Conservation (phyloP, 192 early-diverging fungal species). For the Phlyctochytrium planicorne region DNA sequence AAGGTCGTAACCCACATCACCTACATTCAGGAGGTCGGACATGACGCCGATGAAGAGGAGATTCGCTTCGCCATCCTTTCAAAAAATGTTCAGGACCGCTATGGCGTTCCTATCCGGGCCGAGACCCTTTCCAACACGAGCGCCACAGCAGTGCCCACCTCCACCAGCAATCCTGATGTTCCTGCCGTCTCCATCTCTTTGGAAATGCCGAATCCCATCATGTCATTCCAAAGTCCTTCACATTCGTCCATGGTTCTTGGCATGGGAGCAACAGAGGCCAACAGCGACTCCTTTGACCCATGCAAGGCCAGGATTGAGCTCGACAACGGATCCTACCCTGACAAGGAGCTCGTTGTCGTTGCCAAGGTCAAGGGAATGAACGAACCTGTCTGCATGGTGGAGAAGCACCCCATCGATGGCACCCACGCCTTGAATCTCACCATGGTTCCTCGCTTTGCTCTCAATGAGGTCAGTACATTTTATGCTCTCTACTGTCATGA, state of each 20-base stretch:
- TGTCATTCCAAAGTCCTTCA: conserved; percentile 44
- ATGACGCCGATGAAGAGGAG: conserved; percentile 45
- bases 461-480: not conserved
- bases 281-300: conserved; percentile 16
- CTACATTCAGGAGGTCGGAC: conserved; percentile 48
- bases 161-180: not conserved
- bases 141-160: not conserved
- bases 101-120: conserved; percentile 24
- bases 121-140: conserved; percentile 1
- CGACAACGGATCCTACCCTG: not conserved
- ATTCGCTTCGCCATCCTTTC: conserved; percentile 47
- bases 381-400: conserved; percentile 34
- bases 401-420: conserved; percentile 30
- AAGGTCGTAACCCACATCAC: conserved; percentile 40
- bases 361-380: conserved; percentile 37
- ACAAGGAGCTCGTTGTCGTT: conserved; percentile 40
- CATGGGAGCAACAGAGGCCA: conserved; percentile 14
- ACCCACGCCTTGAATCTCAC: conserved; percentile 37
- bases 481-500: not conserved
- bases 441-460: conserved; percentile 40
- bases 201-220: conserved; percentile 30
- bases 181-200: conserved; percentile 23
- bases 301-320: conserved; percentile 11
- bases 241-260: conserved; percentile 32
- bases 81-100: conserved; percentile 36